Evolutionary conservation across 2,329 filamentous ascomycete species (phyloP).

Genomic region (Thermomyces lanuginosus): DNA sequence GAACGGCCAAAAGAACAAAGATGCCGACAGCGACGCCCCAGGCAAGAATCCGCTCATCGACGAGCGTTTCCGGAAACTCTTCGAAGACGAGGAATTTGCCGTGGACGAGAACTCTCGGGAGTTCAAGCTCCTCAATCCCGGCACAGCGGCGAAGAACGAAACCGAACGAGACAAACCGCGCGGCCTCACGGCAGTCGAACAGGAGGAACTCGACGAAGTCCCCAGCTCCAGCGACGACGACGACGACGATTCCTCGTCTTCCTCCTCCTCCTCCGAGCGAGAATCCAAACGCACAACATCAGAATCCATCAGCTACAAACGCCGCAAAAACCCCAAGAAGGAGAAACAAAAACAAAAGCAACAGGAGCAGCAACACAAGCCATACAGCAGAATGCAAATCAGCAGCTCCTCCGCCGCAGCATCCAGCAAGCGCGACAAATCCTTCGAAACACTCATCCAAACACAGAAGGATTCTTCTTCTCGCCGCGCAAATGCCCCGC

Average conservation of each 20-base stretch:
- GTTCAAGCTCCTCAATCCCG: constrained; percentile 79
- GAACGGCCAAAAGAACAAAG: constrained; percentile 25
- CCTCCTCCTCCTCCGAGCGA: too few species aligned
- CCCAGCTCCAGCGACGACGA: constrained; percentile 26
- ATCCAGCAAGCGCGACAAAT: constrained; percentile 38
- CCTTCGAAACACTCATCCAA: constrained; percentile 42
- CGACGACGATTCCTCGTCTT: constrained; percentile 15
- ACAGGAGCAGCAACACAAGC: constrained; percentile 17
- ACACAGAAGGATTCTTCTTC: constrained; percentile 8
- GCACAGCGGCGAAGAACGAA: constrained; percentile 38
- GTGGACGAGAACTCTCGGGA: constrained; percentile 82
- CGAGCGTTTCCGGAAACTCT: constrained; percentile 70
- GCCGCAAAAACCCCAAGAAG: constrained; percentile 33
- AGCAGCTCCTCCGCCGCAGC: constrained; percentile 21
- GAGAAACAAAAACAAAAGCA: constrained; percentile 40
- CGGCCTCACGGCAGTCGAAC: constrained; percentile 46
- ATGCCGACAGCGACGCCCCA: constrained; percentile 10
- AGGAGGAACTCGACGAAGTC: constrained; percentile 41
- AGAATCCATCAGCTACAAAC: constrained; percentile 41
- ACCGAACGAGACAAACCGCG: constrained; percentile 23
- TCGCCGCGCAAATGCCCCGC: constrained; percentile 16
- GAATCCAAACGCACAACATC: too few species aligned
- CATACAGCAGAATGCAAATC: background rate
- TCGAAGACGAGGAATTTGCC: constrained; percentile 82
- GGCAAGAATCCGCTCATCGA: constrained; percentile 59